These are phyloP conservation scores for Pseudogymnoascus sp. DNA, from an alignment of 2,329 filamentous ascomycete species.

Conservation along the genomic window DNA sequence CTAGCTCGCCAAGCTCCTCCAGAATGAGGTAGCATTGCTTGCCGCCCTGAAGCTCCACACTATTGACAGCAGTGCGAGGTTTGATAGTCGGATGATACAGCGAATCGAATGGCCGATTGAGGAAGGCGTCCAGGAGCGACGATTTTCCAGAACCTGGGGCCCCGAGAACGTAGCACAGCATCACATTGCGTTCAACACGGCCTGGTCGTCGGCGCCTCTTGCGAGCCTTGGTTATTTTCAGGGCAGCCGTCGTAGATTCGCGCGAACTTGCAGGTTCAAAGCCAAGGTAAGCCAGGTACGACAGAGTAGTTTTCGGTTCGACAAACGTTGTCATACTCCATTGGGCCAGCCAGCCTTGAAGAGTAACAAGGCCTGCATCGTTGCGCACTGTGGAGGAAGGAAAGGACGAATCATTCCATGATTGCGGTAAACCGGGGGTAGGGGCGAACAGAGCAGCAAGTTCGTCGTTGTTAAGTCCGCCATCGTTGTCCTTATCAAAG, in stretches of 20 bases:
- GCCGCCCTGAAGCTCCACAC: constrained; percentile 87
- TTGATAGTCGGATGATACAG: constrained; percentile 93
- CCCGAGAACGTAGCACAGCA: constrained; percentile 86
- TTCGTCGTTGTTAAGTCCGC: constrained; percentile 80
- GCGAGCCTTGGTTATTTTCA: constrained; percentile 87
- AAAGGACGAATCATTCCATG: constrained; percentile 84
- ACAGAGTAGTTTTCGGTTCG: constrained; percentile 87
- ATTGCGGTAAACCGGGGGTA: constrained; percentile 77
- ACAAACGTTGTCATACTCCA: constrained; percentile 99
- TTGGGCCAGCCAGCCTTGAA: constrained; percentile 96
- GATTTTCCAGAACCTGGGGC: constrained; percentile 85
- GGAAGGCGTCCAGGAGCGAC: constrained; percentile 79
- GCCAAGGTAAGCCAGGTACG: constrained; percentile 91
- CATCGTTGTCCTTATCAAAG: constrained; percentile 96
- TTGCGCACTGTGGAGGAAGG: constrained; percentile 91
- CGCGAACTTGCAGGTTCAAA: constrained; percentile 77
- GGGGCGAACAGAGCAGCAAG: constrained; percentile 82
- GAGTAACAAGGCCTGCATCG: constrained; percentile 87
- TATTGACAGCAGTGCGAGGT: constrained; percentile 87
- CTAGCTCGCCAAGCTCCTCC: constrained; percentile 90
- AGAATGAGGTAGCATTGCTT: constrained; percentile 96
- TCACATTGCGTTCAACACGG: constrained; percentile 86
- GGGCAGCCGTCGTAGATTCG: constrained; percentile 68
- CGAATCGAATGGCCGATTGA: constrained; percentile 76
- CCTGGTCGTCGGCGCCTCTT: constrained; percentile 76